Conservation (phyloP, 2,329 filamentous ascomycete genomes). For the Trichophyton schoenleinii region DNA sequence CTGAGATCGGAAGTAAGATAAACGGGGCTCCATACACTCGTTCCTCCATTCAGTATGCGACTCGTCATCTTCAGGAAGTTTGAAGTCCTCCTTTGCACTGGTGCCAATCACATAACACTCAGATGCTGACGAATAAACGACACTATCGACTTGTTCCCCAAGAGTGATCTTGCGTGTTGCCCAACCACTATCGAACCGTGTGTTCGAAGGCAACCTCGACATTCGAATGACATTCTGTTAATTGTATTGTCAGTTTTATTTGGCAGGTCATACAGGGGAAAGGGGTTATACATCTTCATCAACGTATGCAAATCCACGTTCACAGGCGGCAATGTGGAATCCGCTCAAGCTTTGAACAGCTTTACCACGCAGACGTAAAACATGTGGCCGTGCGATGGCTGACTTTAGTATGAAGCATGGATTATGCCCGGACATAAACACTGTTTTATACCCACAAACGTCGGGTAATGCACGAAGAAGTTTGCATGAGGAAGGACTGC, state of each 20-base stretch:
- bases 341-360: slow-evolving; percentile 59
- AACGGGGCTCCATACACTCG: slow-evolving; percentile 39
- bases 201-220: slow-evolving; percentile 55
- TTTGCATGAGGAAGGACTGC: slow-evolving; percentile 17
- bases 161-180: slow-evolving; percentile 59
- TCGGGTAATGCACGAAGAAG: slow-evolving; percentile 38
- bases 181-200: slow-evolving; percentile 64
- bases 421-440: slow-evolving; percentile 70
- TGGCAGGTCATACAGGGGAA: background rate
- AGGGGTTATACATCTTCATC: slow-evolving; percentile 41
- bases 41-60: slow-evolving; percentile 67
- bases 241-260: background rate
- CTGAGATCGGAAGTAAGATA: background rate
- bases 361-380: slow-evolving; percentile 58
- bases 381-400: slow-evolving; percentile 60
- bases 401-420: slow-evolving; percentile 76
- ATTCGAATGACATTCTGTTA: slow-evolving; percentile 56
- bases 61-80: slow-evolving; percentile 75
- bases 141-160: slow-evolving; percentile 54
- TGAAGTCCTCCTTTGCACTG: slow-evolving; percentile 56
- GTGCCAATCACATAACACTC: slow-evolving; percentile 67
- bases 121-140: slow-evolving; percentile 65
- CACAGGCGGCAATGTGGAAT: slow-evolving; percentile 65
- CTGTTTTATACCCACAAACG: slow-evolving; percentile 63
- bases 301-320: slow-evolving; percentile 71